Evolutionary conservation across 2,329 filamentous ascomycete species (phyloP).

Genomic region (Botrytis fragariae): DNA sequence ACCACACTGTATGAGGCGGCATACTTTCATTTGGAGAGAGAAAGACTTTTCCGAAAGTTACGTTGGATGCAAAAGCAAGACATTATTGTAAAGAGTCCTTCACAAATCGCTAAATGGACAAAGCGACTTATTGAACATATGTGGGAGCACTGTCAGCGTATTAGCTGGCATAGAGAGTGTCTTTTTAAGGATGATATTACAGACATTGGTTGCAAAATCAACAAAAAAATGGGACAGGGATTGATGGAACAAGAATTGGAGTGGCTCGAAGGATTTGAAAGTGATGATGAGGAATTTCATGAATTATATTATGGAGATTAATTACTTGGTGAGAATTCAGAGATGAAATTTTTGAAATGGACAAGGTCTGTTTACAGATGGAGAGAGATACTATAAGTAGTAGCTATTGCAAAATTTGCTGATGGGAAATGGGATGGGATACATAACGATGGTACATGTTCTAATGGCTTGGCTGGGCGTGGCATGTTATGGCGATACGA

Average conservation of each 20-base stretch:
- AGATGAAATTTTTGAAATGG: neutral
- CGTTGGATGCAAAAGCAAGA: conserved; percentile 19
- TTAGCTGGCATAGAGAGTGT: neutral
- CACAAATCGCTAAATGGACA: conserved; percentile 4
- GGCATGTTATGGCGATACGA: neutral
- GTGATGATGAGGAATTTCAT: neutral
- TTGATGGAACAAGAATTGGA: conserved; percentile 3
- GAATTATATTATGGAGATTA: conserved; percentile 1
- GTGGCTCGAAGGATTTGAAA: neutral
- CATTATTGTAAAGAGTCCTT: neutral
- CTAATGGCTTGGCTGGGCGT: neutral
- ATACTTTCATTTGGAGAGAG: neutral
- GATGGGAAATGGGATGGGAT: neutral
- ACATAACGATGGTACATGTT: neutral
- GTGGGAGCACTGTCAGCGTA: neutral
- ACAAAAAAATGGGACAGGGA: neutral
- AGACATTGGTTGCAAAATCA: conserved; percentile 6
- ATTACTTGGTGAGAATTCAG: neutral
- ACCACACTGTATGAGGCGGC: conserved; percentile 16
- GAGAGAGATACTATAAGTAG: neutral
- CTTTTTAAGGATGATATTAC: conserved; percentile 14
- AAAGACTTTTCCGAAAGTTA: conserved; percentile 13
- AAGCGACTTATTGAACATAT: conserved; percentile 17
- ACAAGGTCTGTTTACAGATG: neutral
- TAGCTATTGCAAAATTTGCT: neutral